Evolutionary conservation across 192 early-diverging fungal species (phyloP).

Genomic region (Podochytrium sp.): DNA sequence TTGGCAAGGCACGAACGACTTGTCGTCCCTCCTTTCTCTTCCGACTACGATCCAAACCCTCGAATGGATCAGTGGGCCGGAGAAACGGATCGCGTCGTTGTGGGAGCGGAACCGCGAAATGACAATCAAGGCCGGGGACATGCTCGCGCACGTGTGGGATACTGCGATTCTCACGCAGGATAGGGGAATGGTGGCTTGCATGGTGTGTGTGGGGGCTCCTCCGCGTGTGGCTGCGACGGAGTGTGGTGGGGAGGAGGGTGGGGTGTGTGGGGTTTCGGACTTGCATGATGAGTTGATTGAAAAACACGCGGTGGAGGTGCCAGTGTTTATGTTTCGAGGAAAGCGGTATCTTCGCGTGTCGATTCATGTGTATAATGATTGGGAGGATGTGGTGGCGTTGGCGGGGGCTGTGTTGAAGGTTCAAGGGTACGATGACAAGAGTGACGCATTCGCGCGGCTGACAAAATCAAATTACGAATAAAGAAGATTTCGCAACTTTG

Average conservation of each 20-base stretch:
- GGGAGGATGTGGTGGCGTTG: constrained; percentile 29
- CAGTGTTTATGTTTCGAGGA: constrained; percentile 43
- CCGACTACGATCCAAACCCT: constrained; percentile 17
- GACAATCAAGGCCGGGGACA: constrained; percentile 26
- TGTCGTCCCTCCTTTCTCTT: constrained; percentile 36
- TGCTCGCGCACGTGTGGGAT: constrained; percentile 36
- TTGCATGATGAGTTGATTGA: constrained; percentile 37
- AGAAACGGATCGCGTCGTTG: constrained; percentile 4
- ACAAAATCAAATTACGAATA: too few relatives aligned
- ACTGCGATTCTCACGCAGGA: constrained; percentile 26
- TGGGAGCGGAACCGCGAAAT: constrained; percentile 33
- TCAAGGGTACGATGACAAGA: constrained; percentile 23
- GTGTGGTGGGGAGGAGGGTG: constrained; percentile 11
- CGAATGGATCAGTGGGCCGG: constrained; percentile 18
- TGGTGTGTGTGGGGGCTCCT: constrained; percentile 31
- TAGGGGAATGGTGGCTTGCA: constrained; percentile 27
- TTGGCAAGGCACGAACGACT: constrained; percentile 51
- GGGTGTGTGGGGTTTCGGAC: constrained; percentile 5
- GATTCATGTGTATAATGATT: constrained; percentile 46
- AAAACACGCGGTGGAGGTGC: constrained; percentile 34
- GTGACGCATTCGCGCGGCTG: too few relatives aligned
- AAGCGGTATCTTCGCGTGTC: constrained; percentile 37
- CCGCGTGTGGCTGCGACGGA: background rate
- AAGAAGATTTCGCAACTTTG: too few relatives aligned
- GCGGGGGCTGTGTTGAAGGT: constrained; percentile 31